Percentiles rank a stretch among this genome's conserved stretches.
phyloP scores from a whole-genome alignment of 2,329 filamentous ascomycete genomes.

The Ophiostoma himal-ulmi region DNA sequence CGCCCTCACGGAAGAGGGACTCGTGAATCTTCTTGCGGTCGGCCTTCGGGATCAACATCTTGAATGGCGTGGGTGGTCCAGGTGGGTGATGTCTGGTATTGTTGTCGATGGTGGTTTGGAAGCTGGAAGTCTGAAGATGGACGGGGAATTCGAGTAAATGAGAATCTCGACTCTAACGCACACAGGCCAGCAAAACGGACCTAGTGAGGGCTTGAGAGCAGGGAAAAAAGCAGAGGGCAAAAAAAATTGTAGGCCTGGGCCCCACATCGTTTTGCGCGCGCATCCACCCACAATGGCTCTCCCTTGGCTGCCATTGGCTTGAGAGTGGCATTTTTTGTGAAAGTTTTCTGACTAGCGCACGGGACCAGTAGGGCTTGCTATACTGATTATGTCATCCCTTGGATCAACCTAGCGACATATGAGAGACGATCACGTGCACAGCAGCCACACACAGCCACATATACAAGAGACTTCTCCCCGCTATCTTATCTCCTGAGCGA shows the following conservation, averaged over 20 bases:
- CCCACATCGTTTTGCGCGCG: neutral
- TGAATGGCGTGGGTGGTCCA: slow-evolving; percentile 34
- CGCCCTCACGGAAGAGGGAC: slow-evolving; percentile 84
- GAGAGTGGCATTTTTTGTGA: slow-evolving; percentile 21
- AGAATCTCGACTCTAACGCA: slow-evolving; percentile 10
- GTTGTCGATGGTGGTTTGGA: slow-evolving; percentile 30
- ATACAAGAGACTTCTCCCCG: neutral
- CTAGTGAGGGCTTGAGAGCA: slow-evolving; percentile 12
- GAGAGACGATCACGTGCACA: neutral
- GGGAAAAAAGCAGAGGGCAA: slow-evolving; percentile 17
- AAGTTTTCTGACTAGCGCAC: slow-evolving; percentile 23
- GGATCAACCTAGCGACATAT: neutral
- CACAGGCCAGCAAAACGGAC: slow-evolving; percentile 10
- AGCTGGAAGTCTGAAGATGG: slow-evolving; percentile 17
- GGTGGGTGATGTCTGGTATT: slow-evolving; percentile 29
- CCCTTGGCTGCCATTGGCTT: neutral
- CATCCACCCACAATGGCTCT: slow-evolving; percentile 8
- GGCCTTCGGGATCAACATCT: slow-evolving; percentile 99
- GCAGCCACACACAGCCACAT: slow-evolving; percentile 1
- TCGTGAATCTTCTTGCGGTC: slow-evolving; percentile 99
- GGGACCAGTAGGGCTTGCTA: slow-evolving; percentile 26
- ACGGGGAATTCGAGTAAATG: slow-evolving; percentile 14
- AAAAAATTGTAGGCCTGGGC: slow-evolving; percentile 19
- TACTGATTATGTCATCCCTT: slow-evolving; percentile 6
- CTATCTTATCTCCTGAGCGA: neutral